Percentiles rank a stretch among this genome's conserved stretches.
These are phyloP conservation scores for Dalbergia cochinchinensis DNA, from an alignment of 306 rosid species.

Conservation along the genomic window DNA sequence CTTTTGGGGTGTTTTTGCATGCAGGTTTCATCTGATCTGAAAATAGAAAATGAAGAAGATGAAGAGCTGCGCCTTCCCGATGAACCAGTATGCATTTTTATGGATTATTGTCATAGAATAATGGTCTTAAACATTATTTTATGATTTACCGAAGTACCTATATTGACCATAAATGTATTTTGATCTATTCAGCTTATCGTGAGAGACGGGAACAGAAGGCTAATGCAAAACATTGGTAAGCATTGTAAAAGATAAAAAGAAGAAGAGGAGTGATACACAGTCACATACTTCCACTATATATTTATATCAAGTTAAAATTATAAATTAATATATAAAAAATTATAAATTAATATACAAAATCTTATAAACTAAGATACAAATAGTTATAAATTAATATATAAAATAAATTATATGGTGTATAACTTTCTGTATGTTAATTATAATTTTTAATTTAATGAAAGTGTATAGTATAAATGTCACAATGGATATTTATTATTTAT, in stretches of 20 bases:
- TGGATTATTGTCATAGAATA: background rate
- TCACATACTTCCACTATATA: too few species aligned
- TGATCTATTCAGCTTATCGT: constrained; percentile 43
- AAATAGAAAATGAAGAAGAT: constrained; percentile 47
- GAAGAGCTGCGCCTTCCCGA: constrained; percentile 27
- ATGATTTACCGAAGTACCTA: background rate
- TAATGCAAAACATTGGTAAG: constrained; percentile 59
- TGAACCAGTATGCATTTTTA: constrained; percentile 10
- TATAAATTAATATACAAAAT: too few species aligned
- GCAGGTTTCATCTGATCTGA: constrained; percentile 64
- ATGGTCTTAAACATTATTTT: background rate
- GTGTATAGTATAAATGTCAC: too few species aligned
- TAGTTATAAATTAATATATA: too few species aligned
- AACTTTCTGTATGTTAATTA: too few species aligned
- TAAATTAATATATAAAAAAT: too few species aligned
- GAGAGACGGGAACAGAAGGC: constrained; percentile 61
- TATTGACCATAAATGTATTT: background rate
- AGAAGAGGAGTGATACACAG: too few species aligned
- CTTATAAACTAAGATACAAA: too few species aligned
- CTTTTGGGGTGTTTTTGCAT: background rate
- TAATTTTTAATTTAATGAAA: too few species aligned
- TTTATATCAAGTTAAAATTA: too few species aligned
- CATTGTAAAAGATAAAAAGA: background rate
- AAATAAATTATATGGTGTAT: too few species aligned
- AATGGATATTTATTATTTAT: too few species aligned